A percentile compares a stretch with the other conserved stretches of the same genome.
Evolutionary conservation across 306 rosid genomes (phyloP).

Genomic region (Lathyrus sativus): DNA sequence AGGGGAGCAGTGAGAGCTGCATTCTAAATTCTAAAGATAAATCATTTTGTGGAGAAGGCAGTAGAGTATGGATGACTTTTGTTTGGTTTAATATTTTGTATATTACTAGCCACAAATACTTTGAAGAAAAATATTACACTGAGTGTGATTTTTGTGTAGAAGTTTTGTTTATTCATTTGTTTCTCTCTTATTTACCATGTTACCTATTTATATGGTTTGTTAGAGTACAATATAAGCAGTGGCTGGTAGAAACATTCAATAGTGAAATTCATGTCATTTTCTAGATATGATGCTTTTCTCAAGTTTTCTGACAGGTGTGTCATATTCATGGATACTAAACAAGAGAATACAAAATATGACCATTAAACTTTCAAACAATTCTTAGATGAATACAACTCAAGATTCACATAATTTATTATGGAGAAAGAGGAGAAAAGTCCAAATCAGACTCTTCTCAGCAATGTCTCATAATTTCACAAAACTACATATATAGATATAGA

Average conservation of each 20-base stretch:
- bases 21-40: slow-evolving; percentile 61
- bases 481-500: slow-evolving; percentile 6
- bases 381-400: neutral
- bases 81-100: slow-evolving; percentile 51
- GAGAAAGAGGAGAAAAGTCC: neutral
- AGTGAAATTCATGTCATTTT: slow-evolving; percentile 1
- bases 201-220: slow-evolving; percentile 39
- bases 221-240: slow-evolving; percentile 34
- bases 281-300: neutral
- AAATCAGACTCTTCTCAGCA: neutral
- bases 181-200: slow-evolving; percentile 30
- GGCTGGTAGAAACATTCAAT: slow-evolving; percentile 35
- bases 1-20: slow-evolving; percentile 81
- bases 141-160: slow-evolving; percentile 36
- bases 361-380: neutral
- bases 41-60: slow-evolving; percentile 28
- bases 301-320: neutral
- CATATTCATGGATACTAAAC: neutral
- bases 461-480: neutral
- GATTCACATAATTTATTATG: neutral
- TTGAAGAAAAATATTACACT: slow-evolving; percentile 13
- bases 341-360: neutral
- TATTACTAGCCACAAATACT: slow-evolving; percentile 46
- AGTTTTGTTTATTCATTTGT: slow-evolving; percentile 11
- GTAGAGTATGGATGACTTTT: slow-evolving; percentile 14